These are phyloP conservation scores for Kwoniella shandongensis DNA, from an alignment of 768 basidiomycete species.

Conservation along the genomic window DNA sequence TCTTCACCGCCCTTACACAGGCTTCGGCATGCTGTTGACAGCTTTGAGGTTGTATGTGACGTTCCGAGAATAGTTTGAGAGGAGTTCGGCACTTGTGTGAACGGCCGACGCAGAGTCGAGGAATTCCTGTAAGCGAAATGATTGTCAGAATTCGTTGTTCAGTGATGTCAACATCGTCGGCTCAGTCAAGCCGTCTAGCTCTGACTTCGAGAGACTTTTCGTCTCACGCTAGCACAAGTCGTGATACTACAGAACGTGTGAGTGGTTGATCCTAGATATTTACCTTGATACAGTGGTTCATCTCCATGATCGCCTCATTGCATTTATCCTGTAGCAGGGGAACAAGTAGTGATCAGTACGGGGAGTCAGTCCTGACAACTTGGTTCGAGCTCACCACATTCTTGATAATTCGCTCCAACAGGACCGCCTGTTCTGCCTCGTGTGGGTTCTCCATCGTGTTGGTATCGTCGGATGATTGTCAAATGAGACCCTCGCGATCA, in stretches of 20 bases:
- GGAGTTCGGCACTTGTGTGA: constrained; percentile 76
- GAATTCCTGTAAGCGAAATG: constrained; percentile 63
- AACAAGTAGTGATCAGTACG: neutral
- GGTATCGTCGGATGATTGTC: neutral
- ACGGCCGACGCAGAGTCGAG: constrained; percentile 73
- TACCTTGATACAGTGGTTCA: constrained; percentile 85
- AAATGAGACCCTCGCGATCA: neutral
- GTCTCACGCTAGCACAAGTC: too few relatives aligned
- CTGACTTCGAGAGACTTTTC: too few relatives aligned
- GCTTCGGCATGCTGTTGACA: constrained; percentile 46
- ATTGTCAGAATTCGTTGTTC: neutral
- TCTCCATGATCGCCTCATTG: constrained; percentile 82
- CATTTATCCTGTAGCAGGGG: constrained; percentile 71
- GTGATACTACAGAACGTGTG: too few relatives aligned
- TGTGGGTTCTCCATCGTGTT: constrained; percentile 86
- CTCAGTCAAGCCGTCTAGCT: too few relatives aligned
- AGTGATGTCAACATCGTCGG: too few relatives aligned
- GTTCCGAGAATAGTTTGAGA: constrained; percentile 86
- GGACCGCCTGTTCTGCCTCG: constrained; percentile 83
- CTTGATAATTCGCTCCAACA: constrained; percentile 86
- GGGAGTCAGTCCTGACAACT: neutral
- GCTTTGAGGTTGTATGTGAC: constrained; percentile 88
- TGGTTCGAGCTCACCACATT: constrained; percentile 66
- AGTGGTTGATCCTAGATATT: constrained; percentile 21
- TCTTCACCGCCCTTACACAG: constrained; percentile 18